These are phyloP conservation scores for Penicillium antarcticum DNA, from an alignment of 495 filamentous ascomycete genomes.

Conservation along the genomic window DNA sequence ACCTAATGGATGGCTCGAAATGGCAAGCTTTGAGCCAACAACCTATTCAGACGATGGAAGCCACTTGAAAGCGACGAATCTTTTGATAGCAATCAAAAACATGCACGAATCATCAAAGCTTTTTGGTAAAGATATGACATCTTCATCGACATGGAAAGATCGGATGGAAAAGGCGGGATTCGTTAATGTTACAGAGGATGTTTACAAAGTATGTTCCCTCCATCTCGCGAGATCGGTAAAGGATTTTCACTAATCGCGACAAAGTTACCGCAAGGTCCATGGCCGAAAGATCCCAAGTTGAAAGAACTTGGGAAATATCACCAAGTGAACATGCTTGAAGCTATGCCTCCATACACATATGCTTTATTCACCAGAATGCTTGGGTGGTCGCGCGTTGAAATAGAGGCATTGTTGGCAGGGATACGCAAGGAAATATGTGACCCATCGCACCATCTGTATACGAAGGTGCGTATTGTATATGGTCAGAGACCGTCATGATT, in stretches of 20 bases:
- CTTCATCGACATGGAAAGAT: conserved; percentile 36
- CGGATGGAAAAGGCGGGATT: conserved; percentile 54
- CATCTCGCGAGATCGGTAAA: neutral
- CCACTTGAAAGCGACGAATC: conserved; percentile 32
- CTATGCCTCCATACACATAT: conserved; percentile 47
- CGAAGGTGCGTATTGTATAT: conserved; percentile 34
- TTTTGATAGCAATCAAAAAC: conserved; percentile 32
- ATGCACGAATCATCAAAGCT: conserved; percentile 25
- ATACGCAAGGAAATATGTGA: conserved; percentile 53
- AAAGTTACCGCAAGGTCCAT: conserved; percentile 46
- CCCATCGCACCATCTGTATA: conserved; percentile 44
- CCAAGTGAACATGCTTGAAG: conserved; percentile 46
- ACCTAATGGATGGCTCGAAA: conserved; percentile 60
- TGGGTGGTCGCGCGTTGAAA: conserved; percentile 49
- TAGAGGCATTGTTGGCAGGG: conserved; percentile 50
- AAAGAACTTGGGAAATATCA: conserved; percentile 49
- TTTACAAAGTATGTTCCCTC: conserved; percentile 34
- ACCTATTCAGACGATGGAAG: conserved; percentile 53
- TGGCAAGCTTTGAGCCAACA: conserved; percentile 51
- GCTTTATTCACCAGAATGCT: conserved; percentile 54
- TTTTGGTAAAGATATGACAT: conserved; percentile 39
- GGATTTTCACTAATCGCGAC: neutral
- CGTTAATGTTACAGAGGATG: conserved; percentile 46
- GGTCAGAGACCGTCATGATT: conserved; percentile 33
- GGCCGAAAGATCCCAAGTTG: conserved; percentile 50